These are phyloP conservation scores for Xylariales sp. DNA, from an alignment of 2,329 filamentous ascomycete genomes.

Conservation along the genomic window DNA sequence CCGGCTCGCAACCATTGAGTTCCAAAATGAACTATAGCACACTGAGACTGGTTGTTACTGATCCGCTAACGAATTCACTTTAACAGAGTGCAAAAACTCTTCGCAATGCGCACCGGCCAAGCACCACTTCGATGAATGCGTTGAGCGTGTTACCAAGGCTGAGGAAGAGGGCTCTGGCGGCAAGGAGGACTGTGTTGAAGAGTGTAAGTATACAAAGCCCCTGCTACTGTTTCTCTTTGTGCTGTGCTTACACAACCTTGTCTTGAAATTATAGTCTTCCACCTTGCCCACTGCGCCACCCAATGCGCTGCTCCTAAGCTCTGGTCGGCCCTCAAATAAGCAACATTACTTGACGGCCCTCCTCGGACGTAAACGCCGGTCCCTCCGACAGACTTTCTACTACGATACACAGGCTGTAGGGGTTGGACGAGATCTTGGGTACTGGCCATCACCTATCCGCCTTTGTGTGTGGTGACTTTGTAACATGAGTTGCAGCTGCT, in stretches of 20 bases:
- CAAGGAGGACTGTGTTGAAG: conserved; percentile 96
- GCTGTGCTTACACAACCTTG: no score
- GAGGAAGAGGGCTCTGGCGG: conserved; percentile 63
- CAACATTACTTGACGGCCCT: no score
- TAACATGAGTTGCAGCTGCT: conserved; percentile 19
- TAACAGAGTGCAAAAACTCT: conserved; percentile 90
- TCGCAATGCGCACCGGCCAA: conserved; percentile 81
- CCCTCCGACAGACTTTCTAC: no score
- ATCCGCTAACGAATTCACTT: no score
- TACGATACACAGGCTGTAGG: no score
- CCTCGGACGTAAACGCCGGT: no score
- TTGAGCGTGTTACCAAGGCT: conserved; percentile 76
- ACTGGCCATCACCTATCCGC: conserved; percentile 8
- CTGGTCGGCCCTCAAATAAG: conserved; percentile 90
- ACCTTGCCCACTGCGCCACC: conserved; percentile 92
- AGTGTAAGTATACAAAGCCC: conserved; percentile 84
- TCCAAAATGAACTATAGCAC: neutral
- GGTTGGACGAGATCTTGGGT: conserved; percentile 8
- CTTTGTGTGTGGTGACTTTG: conserved; percentile 11
- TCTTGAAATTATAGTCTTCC: conserved; percentile 77
- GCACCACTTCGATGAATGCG: conserved; percentile 98
- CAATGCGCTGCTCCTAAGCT: conserved; percentile 95
- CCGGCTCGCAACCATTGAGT: no score
- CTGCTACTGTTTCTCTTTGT: no score
- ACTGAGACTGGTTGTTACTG: conserved; percentile 1